Conservation (phyloP, 108 stramenopile genomes). For the Skeletonema marinoi region DNA sequence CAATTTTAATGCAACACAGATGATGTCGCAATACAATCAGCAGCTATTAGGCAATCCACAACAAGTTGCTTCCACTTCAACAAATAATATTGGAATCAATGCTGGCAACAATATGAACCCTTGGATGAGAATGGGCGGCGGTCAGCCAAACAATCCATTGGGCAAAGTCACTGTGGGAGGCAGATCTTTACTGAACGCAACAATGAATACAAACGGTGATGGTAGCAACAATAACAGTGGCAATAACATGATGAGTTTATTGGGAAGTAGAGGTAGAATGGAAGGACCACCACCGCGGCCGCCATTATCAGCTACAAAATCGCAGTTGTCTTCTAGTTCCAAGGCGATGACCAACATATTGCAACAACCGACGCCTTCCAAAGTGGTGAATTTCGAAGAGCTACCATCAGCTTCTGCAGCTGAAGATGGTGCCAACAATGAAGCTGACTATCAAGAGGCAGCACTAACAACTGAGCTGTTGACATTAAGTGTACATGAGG, state of each 20-base stretch:
- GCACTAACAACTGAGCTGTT: conserved; percentile 64
- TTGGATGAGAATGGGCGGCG: conserved; percentile 1
- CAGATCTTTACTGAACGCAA: not conserved
- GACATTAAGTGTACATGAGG: conserved; percentile 84
- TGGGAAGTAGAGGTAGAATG: not conserved
- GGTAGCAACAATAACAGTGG: not conserved
- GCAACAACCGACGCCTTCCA: not conserved
- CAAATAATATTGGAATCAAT: not conserved
- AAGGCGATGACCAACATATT: not conserved
- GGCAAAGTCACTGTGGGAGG: not conserved
- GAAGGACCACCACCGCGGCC: not conserved
- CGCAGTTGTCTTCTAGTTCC: not conserved
- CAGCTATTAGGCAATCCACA: not conserved
- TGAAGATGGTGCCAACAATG: not conserved
- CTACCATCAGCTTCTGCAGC: not conserved
- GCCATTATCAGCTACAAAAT: not conserved
- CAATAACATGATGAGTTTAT: not conserved
- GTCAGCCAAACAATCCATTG: not conserved
- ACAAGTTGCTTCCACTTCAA: not conserved
- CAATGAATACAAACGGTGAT: not conserved
- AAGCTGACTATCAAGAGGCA: conserved; percentile 7
- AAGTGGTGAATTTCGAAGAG: not conserved
- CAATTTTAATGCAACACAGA: conserved; percentile 1
- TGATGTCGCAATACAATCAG: not conserved
- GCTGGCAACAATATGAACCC: not conserved